Evolutionary conservation across 768 basidiomycete genomes (phyloP).

Genomic region (Sporobolomyces pararoseus): DNA sequence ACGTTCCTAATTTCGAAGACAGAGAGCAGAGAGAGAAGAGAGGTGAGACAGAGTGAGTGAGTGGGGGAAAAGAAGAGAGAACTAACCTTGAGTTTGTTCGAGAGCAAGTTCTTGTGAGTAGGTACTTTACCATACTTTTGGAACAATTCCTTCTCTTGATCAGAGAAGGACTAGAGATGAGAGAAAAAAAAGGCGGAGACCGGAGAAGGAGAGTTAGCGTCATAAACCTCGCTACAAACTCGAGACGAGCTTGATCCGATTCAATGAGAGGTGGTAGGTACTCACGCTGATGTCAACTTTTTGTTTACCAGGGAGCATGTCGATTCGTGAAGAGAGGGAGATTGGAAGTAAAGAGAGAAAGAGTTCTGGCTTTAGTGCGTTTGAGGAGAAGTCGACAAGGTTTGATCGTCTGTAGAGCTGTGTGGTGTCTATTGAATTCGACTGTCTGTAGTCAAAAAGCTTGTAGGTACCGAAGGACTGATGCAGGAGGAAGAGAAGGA

Average conservation of each 20-base stretch:
- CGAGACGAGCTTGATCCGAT: not conserved
- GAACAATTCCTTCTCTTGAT: slow-evolving; percentile 91
- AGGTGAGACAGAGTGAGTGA: not conserved
- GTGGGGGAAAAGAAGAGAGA: not conserved
- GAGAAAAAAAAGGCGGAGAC: not conserved
- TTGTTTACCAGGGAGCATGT: slow-evolving; percentile 75
- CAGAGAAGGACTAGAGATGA: slow-evolving; percentile 68
- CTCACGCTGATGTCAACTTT: slow-evolving; percentile 91
- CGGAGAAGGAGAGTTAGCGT: no score
- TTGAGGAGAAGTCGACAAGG: not conserved
- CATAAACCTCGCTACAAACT: not conserved
- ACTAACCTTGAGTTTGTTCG: slow-evolving; percentile 88
- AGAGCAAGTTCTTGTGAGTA: slow-evolving; percentile 84
- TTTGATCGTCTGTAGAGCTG: not conserved
- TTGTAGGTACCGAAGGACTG: no score
- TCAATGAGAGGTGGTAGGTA: slow-evolving; percentile 37
- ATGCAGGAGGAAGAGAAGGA: no score
- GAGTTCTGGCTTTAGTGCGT: not conserved
- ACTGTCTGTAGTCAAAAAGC: no score
- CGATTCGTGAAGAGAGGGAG: not conserved
- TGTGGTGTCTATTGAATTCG: no score
- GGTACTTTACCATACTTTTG: slow-evolving; percentile 91
- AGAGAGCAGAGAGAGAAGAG: not conserved
- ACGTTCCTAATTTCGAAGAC: slow-evolving; percentile 64
- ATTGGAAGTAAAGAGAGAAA: no score